phyloP scores from a whole-genome alignment of 2,329 filamentous ascomycete genomes.

The Ophidiomyces ophidiicola region DNA sequence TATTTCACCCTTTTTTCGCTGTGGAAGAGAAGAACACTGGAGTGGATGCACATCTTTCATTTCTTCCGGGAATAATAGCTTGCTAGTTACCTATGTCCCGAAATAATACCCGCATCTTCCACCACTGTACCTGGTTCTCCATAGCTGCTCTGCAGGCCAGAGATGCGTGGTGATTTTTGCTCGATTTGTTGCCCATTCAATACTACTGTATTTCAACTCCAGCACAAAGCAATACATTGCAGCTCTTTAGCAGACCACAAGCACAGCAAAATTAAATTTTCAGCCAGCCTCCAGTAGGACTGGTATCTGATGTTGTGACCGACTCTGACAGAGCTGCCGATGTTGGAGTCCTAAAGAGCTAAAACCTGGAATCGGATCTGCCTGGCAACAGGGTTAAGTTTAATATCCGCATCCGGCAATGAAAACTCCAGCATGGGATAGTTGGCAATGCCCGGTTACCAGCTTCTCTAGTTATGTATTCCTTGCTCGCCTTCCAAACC shows the following conservation, averaged over 20 bases:
- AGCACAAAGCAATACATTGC: conserved; percentile 48
- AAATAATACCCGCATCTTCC: too few species aligned
- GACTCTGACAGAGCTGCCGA: conserved; percentile 48
- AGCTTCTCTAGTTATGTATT: conserved; percentile 54
- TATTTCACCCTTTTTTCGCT: too few species aligned
- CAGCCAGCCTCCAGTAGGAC: conserved; percentile 51
- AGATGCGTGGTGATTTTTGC: conserved; percentile 44
- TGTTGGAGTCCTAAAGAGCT: conserved; percentile 42
- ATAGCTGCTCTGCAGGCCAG: conserved; percentile 32
- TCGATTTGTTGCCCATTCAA: conserved; percentile 44
- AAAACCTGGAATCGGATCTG: conserved; percentile 75
- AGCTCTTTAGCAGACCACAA: too few species aligned
- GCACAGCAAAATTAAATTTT: conserved; percentile 42
- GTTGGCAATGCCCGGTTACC: conserved; percentile 64
- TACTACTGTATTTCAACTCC: conserved; percentile 37
- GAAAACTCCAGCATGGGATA: conserved; percentile 47
- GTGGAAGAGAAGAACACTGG: too few species aligned
- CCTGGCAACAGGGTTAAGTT: conserved; percentile 49
- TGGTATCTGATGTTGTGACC: conserved; percentile 45
- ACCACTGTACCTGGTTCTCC: too few species aligned
- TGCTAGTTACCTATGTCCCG: too few species aligned
- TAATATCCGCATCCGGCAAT: conserved; percentile 38
- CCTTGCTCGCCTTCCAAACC: conserved; percentile 55
- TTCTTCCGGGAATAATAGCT: too few species aligned
- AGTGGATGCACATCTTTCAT: too few species aligned